Evolutionary conservation across 345 rosid species (phyloP).

Genomic region (Aethionema arabicum): DNA sequence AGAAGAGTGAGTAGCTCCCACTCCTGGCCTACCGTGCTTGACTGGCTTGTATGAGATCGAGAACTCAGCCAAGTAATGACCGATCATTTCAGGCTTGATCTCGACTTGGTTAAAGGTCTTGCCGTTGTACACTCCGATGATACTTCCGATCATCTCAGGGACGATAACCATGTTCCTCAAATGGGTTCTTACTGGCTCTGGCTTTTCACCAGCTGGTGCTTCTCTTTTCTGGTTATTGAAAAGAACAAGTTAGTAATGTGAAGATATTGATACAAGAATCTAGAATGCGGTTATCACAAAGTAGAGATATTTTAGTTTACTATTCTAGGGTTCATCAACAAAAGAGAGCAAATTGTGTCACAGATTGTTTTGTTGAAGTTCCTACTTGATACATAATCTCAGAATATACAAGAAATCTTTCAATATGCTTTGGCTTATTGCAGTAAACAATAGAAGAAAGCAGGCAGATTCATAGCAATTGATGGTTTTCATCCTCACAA

Average conservation of each 20-base stretch:
- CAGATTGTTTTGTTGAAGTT: too few species aligned
- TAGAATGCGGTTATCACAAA: neutral
- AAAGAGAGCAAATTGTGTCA: neutral
- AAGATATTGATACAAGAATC: neutral
- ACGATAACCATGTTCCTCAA: constrained; percentile 89
- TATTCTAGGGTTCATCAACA: neutral
- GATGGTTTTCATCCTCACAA: neutral
- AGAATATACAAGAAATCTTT: too few species aligned
- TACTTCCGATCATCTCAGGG: constrained; percentile 96
- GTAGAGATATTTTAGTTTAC: too few species aligned
- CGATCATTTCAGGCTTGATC: constrained; percentile 96
- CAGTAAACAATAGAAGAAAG: too few species aligned
- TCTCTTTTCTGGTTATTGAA: constrained; percentile 67
- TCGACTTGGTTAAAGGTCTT: constrained; percentile 95
- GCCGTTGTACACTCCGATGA: constrained; percentile 90
- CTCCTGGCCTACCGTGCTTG: constrained; percentile 96
- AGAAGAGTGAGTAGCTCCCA: constrained; percentile 97
- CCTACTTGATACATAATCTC: too few species aligned
- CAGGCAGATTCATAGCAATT: too few species aligned
- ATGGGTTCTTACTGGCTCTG: constrained; percentile 91
- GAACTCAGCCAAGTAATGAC: constrained; percentile 81
- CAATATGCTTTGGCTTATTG: too few species aligned
- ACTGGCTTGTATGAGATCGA: constrained; percentile 90
- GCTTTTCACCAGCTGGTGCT: constrained; percentile 95
- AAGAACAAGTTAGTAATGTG: neutral